Percentiles rank a stretch among this genome's conserved stretches.
phyloP scores from a whole-genome alignment of 768 basidiomycete genomes.

The Tulasnella sp. region DNA sequence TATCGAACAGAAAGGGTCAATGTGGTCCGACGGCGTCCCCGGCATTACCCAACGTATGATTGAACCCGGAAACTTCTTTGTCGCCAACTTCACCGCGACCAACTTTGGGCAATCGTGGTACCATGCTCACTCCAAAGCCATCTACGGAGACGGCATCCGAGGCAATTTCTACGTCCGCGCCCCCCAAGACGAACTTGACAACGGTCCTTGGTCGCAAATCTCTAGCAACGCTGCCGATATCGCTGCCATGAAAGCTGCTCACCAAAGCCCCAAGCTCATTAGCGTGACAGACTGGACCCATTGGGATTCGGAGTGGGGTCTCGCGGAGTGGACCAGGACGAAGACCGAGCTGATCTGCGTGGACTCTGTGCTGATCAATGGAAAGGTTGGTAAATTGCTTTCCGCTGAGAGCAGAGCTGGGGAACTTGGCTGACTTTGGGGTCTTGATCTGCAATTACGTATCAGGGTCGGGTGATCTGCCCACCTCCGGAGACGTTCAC shows the following conservation, averaged over 20 bases:
- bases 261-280: slow-evolving; percentile 5
- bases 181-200: background rate
- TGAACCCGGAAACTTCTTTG: slow-evolving; percentile 5
- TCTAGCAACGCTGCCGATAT: background rate
- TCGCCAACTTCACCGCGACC: slow-evolving; percentile 11
- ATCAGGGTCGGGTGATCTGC: slow-evolving; percentile 13
- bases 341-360: slow-evolving; percentile 23
- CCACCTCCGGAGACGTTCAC: background rate
- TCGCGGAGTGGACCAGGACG: background rate
- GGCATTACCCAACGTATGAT: slow-evolving; percentile 19
- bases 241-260: slow-evolving; percentile 10
- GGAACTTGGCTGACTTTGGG: background rate
- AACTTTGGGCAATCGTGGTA: slow-evolving; percentile 15
- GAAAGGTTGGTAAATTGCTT: background rate
- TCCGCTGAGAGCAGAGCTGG: background rate
- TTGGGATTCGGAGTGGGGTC: slow-evolving; percentile 11
- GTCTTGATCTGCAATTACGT: background rate
- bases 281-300: slow-evolving; percentile 3
- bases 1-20: slow-evolving; percentile 21
- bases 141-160: slow-evolving; percentile 18
- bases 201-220: slow-evolving; percentile 11
- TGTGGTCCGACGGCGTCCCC: slow-evolving; percentile 22
- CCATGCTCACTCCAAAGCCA: slow-evolving; percentile 18
- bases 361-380: slow-evolving; percentile 20
- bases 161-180: slow-evolving; percentile 7